Conservation (phyloP, 2,329 filamentous ascomycete species). For the Fusarium burgessii region DNA sequence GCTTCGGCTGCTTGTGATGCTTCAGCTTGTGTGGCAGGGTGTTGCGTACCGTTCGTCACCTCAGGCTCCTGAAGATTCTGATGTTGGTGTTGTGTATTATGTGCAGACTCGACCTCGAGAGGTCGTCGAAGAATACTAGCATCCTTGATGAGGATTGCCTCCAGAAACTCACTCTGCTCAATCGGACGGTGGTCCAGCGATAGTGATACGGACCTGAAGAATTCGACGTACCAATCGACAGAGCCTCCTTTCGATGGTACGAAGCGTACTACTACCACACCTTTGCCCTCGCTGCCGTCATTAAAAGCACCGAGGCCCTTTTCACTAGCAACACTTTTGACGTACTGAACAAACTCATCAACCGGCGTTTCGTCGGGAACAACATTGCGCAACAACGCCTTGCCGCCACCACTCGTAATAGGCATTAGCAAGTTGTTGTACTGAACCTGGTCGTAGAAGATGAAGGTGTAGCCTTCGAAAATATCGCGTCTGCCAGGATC, state of each 20-base stretch:
- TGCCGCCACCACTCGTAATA: constrained; percentile 84
- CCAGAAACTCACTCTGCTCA: constrained; percentile 90
- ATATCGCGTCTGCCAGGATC: constrained; percentile 74
- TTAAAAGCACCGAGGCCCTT: constrained; percentile 76
- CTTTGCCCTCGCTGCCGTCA: constrained; percentile 72
- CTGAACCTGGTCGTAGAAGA: constrained; percentile 84
- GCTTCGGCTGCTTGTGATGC: constrained; percentile 37
- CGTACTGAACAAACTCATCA: constrained; percentile 81
- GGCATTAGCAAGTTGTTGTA: constrained; percentile 79
- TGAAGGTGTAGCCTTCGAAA: constrained; percentile 88
- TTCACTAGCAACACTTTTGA: constrained; percentile 79
- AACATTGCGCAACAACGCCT: constrained; percentile 77
- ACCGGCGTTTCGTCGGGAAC: constrained; percentile 72
- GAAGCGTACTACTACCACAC: constrained; percentile 83
- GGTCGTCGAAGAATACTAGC: constrained; percentile 76
- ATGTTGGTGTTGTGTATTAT: constrained; percentile 39
- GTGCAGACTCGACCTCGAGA: constrained; percentile 63
- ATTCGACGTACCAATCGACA: constrained; percentile 74
- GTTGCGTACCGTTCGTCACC: constrained; percentile 9
- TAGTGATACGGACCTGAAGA: constrained; percentile 76
- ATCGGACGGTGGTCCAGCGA: constrained; percentile 84
- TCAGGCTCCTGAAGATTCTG: constrained; percentile 10
- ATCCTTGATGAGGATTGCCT: constrained; percentile 87
- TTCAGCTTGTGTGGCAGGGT: constrained; percentile 14
- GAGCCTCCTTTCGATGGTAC: constrained; percentile 67